Conservation (phyloP, 345 rosid genomes). For the Litchi chinensis region DNA sequence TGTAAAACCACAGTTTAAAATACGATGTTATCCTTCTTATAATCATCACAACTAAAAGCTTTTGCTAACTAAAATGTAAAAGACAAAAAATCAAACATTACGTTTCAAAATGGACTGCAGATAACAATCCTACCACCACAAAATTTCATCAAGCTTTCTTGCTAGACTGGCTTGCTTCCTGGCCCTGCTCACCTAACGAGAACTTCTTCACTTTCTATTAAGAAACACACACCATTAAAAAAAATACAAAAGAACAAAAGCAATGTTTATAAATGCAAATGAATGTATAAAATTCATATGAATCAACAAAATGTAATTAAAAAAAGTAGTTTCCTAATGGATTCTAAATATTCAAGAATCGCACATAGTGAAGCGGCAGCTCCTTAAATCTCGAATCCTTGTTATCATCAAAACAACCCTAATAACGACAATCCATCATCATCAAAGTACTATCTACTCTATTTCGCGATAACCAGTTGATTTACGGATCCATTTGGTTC, state of each 20-base stretch:
- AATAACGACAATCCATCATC: not conserved
- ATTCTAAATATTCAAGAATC: not conserved
- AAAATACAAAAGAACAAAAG: not conserved
- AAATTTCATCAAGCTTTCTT: conserved; percentile 41
- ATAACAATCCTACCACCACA: conserved; percentile 2
- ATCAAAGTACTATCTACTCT: not conserved
- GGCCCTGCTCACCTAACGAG: conserved; percentile 46
- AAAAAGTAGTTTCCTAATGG: not conserved
- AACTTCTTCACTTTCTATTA: conserved; percentile 71
- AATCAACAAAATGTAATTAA: not conserved
- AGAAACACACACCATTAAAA: not conserved
- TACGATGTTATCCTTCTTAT: not conserved
- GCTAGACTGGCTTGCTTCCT: conserved; percentile 34
- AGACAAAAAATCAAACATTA: not conserved
- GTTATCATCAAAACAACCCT: not conserved
- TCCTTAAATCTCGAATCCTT: not conserved
- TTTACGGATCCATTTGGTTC: not conserved
- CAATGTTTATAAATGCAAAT: not conserved
- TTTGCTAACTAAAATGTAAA: not conserved
- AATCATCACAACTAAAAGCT: not conserved
- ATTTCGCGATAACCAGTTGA: not conserved
- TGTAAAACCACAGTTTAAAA: not conserved
- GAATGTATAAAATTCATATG: not conserved
- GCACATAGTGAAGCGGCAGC: not conserved
- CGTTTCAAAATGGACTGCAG: not conserved